Evolutionary conservation across 2,329 filamentous ascomycete species (phyloP), one percentile per base, ranked within the genome.

Genomic region (Neofusicoccum ribis): DNA sequence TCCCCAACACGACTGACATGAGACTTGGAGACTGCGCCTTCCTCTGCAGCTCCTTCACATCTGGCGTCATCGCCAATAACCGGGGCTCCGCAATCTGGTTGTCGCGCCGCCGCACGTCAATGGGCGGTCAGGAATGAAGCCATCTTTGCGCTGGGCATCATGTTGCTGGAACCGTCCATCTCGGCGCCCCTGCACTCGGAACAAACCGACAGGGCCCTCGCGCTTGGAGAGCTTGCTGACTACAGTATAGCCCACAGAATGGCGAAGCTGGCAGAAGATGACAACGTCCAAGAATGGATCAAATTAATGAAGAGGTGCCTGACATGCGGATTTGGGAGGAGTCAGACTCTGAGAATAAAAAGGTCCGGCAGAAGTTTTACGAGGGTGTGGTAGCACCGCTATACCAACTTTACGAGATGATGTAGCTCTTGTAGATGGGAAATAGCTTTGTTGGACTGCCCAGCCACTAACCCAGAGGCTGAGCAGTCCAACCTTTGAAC

Each of bases 361-460:
- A 6, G n/a, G 31, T 41, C 44, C 34, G 43, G 20, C 58, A 41
- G 39, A 50, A 5, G 17, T 41, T 41, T 61, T 50, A 50, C 46
- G 43, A 61, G 14, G 36, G 15, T 31, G 46, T 50, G 6, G 43
- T 61, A 43, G 23, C 44, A 14, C 41, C 56, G 39, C 41, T 47
- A 17, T 27, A 37, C 3, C 31, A 37, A 12, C 43, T 61, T 61
- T 61, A 61, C 58, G 58, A 61, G 46, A 46, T 46, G 54, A 59
- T 44, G 23, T 56, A 56, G 52, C 37, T 15, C 27, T 39, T 17
- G 8, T 31, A 43, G 37, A 2, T 31, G 36, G 14, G 11, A 51
- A 15, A 23, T 27, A 37, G 56, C 27, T 20, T 43, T n/a, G 27
- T 31, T 31, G 27, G 27, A 31, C 12, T 34, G 14, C 36, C 27